Evolutionary conservation across 2,329 filamentous ascomycete genomes (phyloP), one percentile per base, ranked within the genome.

Genomic region (Fusarium sp.): DNA sequence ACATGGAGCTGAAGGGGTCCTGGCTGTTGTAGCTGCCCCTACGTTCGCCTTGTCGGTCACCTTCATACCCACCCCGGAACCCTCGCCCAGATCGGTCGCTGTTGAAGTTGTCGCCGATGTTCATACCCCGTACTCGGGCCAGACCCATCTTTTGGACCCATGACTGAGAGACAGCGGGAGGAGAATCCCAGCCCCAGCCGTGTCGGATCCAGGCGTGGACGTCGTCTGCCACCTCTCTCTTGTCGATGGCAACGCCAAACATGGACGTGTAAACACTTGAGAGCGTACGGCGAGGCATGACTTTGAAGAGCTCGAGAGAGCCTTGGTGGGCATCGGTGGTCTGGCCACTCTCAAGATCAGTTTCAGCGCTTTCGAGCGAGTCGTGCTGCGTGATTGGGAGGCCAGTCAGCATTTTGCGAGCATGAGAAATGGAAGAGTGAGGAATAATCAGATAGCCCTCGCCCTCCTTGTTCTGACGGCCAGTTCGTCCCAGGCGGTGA

Each of bases 401-500:
- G 5, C 85, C 85, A 6, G 79, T 77, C 56, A 95, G 85, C 50
- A 88, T 82, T 10, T 75, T 73, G 46, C 87, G 83, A 4, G 88
- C 83, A 46, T 82, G 78, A 0, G 69, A 16, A 7, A 86, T 77
- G 72, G 93, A 90, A 13, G 84, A 75, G 11, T 88, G 79, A 2
- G 88, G 83, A 2, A 94, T 68, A 48, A 95, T 79, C 36, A 95
- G 79, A 86, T 88, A 94, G 60, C 91, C 92, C 75, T 93, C 85
- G 46, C 93, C 93, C 71, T 89, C 85, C 78, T 93, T 92, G 66
- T 90, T 89, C 30, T 92, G 92, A 75, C 94, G 91, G 60, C 87
- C 93, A 9, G 93, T 95, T 66, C 93, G 91, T 55, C 92, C 92
- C 43, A 94, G 83, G 62, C 92, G 89, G 79, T 94, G 92, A 63